phyloP scores from a whole-genome alignment of 2,329 filamentous ascomycete genomes.

The Huntiella savannae region DNA sequence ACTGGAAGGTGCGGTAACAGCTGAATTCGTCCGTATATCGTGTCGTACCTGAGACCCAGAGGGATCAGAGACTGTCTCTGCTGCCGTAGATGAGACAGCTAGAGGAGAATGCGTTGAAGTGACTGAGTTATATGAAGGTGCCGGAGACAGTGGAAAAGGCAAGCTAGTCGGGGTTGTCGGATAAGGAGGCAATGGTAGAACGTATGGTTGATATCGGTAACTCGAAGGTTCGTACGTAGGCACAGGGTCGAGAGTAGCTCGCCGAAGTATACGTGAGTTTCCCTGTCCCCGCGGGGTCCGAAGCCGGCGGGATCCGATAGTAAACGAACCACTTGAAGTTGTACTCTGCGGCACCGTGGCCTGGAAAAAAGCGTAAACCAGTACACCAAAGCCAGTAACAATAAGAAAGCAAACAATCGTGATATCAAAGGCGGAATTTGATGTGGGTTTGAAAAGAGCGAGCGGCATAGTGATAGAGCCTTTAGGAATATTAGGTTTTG shows the following conservation, averaged over 20 bases:
- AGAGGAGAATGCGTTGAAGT: no score
- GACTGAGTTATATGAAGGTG: not conserved
- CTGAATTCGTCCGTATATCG: not conserved
- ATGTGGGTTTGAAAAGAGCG: not conserved
- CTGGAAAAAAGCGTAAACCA: slow-evolving; percentile 8
- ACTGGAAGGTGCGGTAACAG: no score
- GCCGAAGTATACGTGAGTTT: slow-evolving; percentile 1
- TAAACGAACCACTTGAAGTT: not conserved
- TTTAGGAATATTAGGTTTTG: not conserved
- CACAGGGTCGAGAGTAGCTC: slow-evolving; percentile 8
- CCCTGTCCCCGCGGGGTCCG: no score
- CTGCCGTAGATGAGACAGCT: no score
- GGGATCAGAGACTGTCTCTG: no score
- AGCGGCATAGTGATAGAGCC: not conserved
- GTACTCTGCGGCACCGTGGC: not conserved
- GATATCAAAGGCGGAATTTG: slow-evolving; percentile 3
- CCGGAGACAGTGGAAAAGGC: not conserved
- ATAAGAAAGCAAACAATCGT: slow-evolving; percentile 7
- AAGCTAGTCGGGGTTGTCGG: not conserved
- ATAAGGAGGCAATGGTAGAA: not conserved
- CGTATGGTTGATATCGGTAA: slow-evolving; percentile 2
- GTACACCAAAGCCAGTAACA: slow-evolving; percentile 8
- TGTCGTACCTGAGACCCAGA: not conserved
- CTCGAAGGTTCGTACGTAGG: slow-evolving; percentile 8
- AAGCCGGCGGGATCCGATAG: not conserved